Evolutionary conservation across 2,329 filamentous ascomycete genomes (phyloP).

Genomic region (Pleomassaria siparia): DNA sequence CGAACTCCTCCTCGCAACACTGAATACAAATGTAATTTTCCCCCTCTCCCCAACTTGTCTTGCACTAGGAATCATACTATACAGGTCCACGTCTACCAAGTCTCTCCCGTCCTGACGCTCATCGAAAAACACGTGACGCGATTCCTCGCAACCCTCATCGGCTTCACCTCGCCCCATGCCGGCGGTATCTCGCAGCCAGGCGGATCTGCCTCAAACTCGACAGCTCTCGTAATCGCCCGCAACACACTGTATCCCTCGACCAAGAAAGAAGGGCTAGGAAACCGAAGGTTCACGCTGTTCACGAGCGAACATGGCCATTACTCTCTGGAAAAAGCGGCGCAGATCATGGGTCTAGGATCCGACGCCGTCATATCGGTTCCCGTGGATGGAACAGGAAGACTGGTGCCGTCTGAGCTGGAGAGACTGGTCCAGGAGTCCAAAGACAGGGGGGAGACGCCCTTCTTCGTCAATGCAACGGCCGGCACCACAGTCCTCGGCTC

Average conservation of each 20-base stretch:
- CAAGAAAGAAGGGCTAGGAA: constrained; percentile 70
- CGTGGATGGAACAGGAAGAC: constrained; percentile 71
- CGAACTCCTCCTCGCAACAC: constrained; percentile 77
- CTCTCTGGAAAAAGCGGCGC: constrained; percentile 90
- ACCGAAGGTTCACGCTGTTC: constrained; percentile 73
- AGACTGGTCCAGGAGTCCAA: constrained; percentile 63
- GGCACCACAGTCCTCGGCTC: constrained; percentile 92
- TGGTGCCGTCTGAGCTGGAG: constrained; percentile 68
- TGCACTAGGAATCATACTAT: neutral
- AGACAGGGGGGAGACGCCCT: constrained; percentile 71
- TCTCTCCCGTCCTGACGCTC: constrained; percentile 83
- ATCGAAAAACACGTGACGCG: constrained; percentile 83
- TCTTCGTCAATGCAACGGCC: constrained; percentile 94
- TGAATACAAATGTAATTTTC: constrained; percentile 80
- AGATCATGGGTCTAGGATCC: constrained; percentile 81
- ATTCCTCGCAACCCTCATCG: constrained; percentile 71
- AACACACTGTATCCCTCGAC: constrained; percentile 81
- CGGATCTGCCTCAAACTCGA: constrained; percentile 81
- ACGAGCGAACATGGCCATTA: constrained; percentile 92
- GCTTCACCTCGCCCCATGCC: constrained; percentile 50
- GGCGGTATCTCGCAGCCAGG: constrained; percentile 78
- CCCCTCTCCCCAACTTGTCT: neutral
- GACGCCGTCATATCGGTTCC: constrained; percentile 72
- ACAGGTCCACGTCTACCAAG: constrained; percentile 85
- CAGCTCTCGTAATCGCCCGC: constrained; percentile 81